Evolutionary conservation across 2,329 filamentous ascomycete genomes (phyloP), one percentile per base, ranked within the genome.

Genomic region (Dactylellina cionopaga): DNA sequence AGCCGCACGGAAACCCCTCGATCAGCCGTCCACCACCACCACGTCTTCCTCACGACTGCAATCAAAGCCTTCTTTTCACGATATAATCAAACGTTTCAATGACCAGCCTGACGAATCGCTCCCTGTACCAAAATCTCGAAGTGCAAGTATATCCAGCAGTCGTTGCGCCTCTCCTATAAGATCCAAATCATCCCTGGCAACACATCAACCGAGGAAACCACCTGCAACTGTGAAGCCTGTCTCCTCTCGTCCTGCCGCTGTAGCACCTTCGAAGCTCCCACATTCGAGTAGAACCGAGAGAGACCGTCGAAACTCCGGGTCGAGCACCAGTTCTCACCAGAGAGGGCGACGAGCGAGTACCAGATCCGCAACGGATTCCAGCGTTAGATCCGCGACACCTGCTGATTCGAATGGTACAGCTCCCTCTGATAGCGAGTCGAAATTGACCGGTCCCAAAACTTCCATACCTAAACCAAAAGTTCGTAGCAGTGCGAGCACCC

Each of bases 11-110:
- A 70, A 70, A 51, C 43, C 47, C n/a, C 65, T 63, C 39, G 65
- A 70, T 29, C 47, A 35, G n/a, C 56, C 65, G 11, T 56, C 65
- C 24, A 58, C 55, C 5, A 31, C 39, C 29, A 49, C 44, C 24
- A 4, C 54, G 22, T 10, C 63, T 46, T 54, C 65, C 35, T 58
- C 63, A 35, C 56, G 54, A 44, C 47, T 70, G 9, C 55, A 70
- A 62, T 55, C 56, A 15, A 70, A 70, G 46, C 65, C 65, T 43
- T 70, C 65, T 17, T 70, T 70, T 49, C 65, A 70, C 25, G 65
- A 70, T 56, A 70, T 70, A 19, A 70, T 70, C 31, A 70, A 70
- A 56, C 65, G 65, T 31, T 70, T 70, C 49, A 70, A 70, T 35
- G 65, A 70, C 56, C 65, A 70, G 25, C 56, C 56, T 27, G 65